Base-by-base conservation (phyloP, 1,284 basidiomycete species). In the Rhodotorula sp. region DNA sequence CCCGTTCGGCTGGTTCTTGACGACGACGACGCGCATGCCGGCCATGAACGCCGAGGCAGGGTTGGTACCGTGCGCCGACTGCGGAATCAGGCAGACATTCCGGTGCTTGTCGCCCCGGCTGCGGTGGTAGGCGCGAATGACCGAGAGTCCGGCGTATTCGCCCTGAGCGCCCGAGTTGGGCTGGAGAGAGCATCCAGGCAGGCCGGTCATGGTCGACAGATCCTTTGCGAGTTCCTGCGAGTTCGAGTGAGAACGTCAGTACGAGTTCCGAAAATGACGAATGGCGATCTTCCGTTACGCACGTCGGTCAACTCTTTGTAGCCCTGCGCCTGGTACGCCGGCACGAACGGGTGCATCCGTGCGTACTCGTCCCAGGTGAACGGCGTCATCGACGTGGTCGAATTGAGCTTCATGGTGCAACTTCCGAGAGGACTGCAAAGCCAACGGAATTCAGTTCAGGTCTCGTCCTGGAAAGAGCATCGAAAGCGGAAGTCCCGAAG, bases 131-230 rank as follows among this genome's bases (percentile, higher is more conserved):
- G 94, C 95, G 63, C 90, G 87, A 80, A 99, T 98, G 74, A 97
- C 90, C 66, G 87, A 90, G 49, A 99, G 86, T 43, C 95, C 95
- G 50, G 95, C 88, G 79, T 95, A 99, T 83, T 99, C 95, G 58
- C 95, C 95, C 74, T 85, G 93, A 19, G 95, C 95, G 70, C 95
- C 95, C 34, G 95, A 98, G 83, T 99, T 99, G 66, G 95, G 95
- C 81, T 99, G 95, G 48, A 99, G 85, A 6, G 93, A 95, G 74
- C 94, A 93, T 23, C 93, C 89, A 73, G 92, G 87, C 84, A 98
- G 97, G 38, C 95, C 95, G 21, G 95, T 99, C 75, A 98, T 92
- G 78, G 87, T 90, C 84, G 92, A 93, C 5, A 99, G 85, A 82
- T 98, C 93, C 23, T 85, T 83, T 81, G 95, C 93, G 63, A 99